These are phyloP conservation scores for Stephania japonica DNA, from an alignment of 164 flowering plant species.

Conservation along the genomic window DNA sequence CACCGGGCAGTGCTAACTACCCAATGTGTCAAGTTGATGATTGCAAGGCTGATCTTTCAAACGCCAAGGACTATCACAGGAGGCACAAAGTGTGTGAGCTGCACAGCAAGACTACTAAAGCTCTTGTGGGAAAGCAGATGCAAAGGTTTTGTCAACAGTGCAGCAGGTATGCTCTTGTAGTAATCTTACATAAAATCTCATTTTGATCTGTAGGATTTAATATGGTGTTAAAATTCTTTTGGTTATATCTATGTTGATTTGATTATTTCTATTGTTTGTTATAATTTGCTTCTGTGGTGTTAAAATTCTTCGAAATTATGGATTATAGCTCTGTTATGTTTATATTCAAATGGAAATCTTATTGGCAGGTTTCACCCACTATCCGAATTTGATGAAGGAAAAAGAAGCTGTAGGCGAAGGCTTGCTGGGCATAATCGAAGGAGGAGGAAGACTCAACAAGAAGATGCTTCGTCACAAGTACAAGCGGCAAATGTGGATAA, in stretches of 20 bases:
- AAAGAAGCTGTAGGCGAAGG: conserved; percentile 83
- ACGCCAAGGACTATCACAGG: conserved; percentile 78
- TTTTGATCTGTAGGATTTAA: background rate
- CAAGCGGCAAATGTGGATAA: conserved; percentile 37
- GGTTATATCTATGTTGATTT: background rate
- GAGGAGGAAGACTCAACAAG: conserved; percentile 75
- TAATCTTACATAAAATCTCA: background rate
- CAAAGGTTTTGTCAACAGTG: conserved; percentile 95
- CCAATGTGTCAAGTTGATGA: conserved; percentile 83
- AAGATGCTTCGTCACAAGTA: conserved; percentile 44
- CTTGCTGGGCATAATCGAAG: conserved; percentile 85
- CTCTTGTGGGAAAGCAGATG: conserved; percentile 61
- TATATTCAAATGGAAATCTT: conserved; percentile 1
- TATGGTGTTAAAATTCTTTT: background rate
- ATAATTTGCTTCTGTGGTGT: background rate
- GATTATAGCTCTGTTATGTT: background rate
- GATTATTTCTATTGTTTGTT: background rate
- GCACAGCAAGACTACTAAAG: conserved; percentile 68
- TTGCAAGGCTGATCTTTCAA: conserved; percentile 62
- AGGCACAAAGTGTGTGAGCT: conserved; percentile 79
- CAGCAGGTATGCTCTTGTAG: conserved; percentile 51
- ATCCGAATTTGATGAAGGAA: conserved; percentile 82
- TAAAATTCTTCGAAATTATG: background rate
- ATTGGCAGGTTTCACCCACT: conserved; percentile 72
- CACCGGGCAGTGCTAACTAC: conserved; percentile 42